A percentile compares a stretch with the other conserved stretches of the same genome.
Conservation (phyloP, 768 basidiomycete species). For the Leccinum barrowsii region DNA sequence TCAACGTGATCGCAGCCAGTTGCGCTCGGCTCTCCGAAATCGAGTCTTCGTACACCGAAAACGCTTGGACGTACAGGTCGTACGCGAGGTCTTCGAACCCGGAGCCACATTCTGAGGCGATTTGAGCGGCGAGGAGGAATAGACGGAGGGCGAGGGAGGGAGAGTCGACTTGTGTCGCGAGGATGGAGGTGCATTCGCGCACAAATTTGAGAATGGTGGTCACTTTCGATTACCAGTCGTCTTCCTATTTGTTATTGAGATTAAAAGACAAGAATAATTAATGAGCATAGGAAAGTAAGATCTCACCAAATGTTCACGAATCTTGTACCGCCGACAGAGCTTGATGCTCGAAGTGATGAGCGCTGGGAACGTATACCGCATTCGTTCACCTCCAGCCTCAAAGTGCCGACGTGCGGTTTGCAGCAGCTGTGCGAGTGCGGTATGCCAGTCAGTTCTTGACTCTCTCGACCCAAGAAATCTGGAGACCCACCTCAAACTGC, state of each 20-base stretch:
- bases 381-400: constrained; percentile 87
- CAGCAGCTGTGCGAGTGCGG: constrained; percentile 53
- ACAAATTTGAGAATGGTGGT: constrained; percentile 91
- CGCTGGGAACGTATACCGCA: constrained; percentile 67
- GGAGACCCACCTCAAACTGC: too few relatives aligned
- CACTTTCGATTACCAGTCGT: constrained; percentile 83
- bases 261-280: not conserved
- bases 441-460: not conserved
- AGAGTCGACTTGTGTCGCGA: constrained; percentile 90
- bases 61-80: constrained; percentile 96
- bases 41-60: constrained; percentile 96
- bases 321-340: constrained; percentile 84
- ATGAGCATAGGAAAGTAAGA: not conserved
- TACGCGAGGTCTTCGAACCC: constrained; percentile 95
- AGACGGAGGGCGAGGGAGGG: constrained; percentile 89
- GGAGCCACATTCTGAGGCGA: constrained; percentile 90
- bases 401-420: constrained; percentile 91
- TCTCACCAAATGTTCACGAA: constrained; percentile 63
- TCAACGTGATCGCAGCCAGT: constrained; percentile 92
- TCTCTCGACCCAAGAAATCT: not conserved
- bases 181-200: constrained; percentile 88
- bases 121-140: constrained; percentile 93
- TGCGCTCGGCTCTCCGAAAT: constrained; percentile 96
- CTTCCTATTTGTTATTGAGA: constrained; percentile 46
- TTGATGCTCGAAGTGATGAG: constrained; percentile 75